Percentiles rank a stretch among this genome's conserved stretches.
Conservation (phyloP, 2,329 filamentous ascomycete species). For the Talaromyces sp. region DNA sequence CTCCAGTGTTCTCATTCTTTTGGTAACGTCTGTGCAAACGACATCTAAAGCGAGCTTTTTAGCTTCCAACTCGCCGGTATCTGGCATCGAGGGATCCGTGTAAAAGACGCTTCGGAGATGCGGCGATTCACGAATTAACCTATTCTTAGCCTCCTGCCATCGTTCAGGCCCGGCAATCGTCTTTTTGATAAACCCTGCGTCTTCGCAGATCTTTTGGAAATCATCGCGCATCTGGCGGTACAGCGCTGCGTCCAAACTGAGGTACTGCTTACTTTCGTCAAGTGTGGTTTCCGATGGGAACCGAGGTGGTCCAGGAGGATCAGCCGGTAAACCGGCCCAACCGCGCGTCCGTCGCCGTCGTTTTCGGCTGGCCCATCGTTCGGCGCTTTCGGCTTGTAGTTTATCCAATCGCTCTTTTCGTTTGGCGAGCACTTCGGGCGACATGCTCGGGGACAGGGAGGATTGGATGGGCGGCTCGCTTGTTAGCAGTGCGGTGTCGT, state of each 20-base stretch:
- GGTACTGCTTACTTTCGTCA: conserved; percentile 68
- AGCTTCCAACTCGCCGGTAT: conserved; percentile 55
- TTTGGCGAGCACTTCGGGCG: conserved; percentile 48
- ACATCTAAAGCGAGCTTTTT: conserved; percentile 70
- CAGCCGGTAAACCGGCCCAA: conserved; percentile 64
- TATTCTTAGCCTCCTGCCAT: conserved; percentile 68
- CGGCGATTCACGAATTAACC: conserved; percentile 59
- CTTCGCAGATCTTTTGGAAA: conserved; percentile 67
- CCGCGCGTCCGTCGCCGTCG: conserved; percentile 63
- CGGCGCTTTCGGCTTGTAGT: conserved; percentile 56
- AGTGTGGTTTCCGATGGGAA: conserved; percentile 81
- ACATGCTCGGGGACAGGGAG: conserved; percentile 29
- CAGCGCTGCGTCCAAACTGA: conserved; percentile 58
- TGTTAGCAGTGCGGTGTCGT: conserved; percentile 23
- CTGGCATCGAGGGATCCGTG: conserved; percentile 46
- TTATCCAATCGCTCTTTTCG: conserved; percentile 51
- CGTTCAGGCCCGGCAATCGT: conserved; percentile 66
- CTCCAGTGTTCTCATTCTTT: conserved; percentile 64
- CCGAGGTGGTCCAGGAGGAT: conserved; percentile 63
- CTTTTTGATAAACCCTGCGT: conserved; percentile 67
- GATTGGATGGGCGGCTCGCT: conserved; percentile 17
- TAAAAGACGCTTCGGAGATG: conserved; percentile 62
- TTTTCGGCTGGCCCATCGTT: conserved; percentile 61
- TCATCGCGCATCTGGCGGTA: conserved; percentile 63
- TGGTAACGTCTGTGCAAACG: conserved; percentile 77